These are phyloP conservation scores for Aquilaria yunnanensis DNA, from an alignment of 345 rosid species.

Conservation along the genomic window DNA sequence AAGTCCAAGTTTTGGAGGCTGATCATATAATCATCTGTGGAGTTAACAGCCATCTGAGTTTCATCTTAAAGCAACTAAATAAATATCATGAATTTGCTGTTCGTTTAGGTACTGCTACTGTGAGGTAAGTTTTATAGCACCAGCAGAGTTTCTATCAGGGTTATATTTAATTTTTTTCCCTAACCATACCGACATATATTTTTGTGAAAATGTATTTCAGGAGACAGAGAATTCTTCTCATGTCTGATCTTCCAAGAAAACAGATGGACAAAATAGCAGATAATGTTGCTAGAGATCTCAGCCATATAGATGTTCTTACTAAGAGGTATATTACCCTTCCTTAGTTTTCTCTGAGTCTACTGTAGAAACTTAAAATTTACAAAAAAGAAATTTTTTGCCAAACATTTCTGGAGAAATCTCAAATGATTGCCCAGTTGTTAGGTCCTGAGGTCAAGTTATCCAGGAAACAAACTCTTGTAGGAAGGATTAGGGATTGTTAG, in stretches of 20 bases:
- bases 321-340: slow-evolving; percentile 51
- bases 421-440: no score
- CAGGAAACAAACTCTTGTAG: no score
- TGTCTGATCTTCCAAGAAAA: slow-evolving; percentile 96
- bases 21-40: slow-evolving; percentile 96
- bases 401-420: no score
- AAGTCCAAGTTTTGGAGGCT: slow-evolving; percentile 82
- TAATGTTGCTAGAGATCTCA: slow-evolving; percentile 61
- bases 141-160: background rate
- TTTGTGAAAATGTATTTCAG: slow-evolving; percentile 25
- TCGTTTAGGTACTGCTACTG: slow-evolving; percentile 88
- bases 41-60: slow-evolving; percentile 66
- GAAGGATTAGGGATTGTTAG: no score
- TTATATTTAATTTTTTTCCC: slow-evolving; percentile 8
- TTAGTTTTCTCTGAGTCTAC: background rate
- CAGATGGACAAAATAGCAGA: slow-evolving; percentile 89
- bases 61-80: slow-evolving; percentile 83
- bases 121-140: slow-evolving; percentile 47
- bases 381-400: no score
- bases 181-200: slow-evolving; percentile 8
- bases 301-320: slow-evolving; percentile 81
- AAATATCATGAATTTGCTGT: slow-evolving; percentile 88
- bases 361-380: no score
- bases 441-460: slow-evolving; percentile 4
- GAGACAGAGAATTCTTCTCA: slow-evolving; percentile 90